Percentiles rank a stretch among this genome's conserved stretches.
Evolutionary conservation across 805 yeast species (phyloP).

Genomic region (Yueomyces sp.): DNA sequence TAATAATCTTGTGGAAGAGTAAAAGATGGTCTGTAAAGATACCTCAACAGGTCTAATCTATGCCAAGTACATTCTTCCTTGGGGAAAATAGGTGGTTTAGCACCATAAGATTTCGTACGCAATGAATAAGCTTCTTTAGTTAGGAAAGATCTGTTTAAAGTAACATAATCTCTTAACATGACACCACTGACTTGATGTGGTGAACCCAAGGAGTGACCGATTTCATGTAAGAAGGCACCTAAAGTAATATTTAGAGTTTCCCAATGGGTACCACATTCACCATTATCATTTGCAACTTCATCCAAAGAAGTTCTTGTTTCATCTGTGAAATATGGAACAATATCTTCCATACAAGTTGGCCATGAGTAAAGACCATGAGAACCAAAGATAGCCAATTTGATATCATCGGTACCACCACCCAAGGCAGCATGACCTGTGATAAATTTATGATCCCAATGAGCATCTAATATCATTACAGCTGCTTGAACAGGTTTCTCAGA

Average conservation of each 20-base stretch:
- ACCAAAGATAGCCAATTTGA: conserved; percentile 83
- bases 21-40: conserved; percentile 71
- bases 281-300: conserved; percentile 81
- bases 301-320: conserved; percentile 42
- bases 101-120: conserved; percentile 37
- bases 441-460: conserved; percentile 60
- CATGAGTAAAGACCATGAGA: conserved; percentile 85
- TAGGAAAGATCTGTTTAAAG: conserved; percentile 70
- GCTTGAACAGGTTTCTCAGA: conserved; percentile 49
- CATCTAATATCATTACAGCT: conserved; percentile 75
- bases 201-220: conserved; percentile 82
- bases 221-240: conserved; percentile 94
- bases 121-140: conserved; percentile 49
- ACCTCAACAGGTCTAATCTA: conserved; percentile 64
- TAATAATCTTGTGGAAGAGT: conserved; percentile 49
- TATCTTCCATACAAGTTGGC: conserved; percentile 72
- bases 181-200: conserved; percentile 88
- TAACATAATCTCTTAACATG: conserved; percentile 77
- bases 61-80: conserved; percentile 81
- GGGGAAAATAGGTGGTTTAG: conserved; percentile 36
- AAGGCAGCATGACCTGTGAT: conserved; percentile 85
- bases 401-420: conserved; percentile 69
- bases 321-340: conserved; percentile 59
- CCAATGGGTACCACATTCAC: conserved; percentile 80
- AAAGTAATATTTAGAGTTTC: conserved; percentile 74